Base-by-base conservation (phyloP, 1,284 basidiomycete genomes). In the Cerrena zonata region DNA sequence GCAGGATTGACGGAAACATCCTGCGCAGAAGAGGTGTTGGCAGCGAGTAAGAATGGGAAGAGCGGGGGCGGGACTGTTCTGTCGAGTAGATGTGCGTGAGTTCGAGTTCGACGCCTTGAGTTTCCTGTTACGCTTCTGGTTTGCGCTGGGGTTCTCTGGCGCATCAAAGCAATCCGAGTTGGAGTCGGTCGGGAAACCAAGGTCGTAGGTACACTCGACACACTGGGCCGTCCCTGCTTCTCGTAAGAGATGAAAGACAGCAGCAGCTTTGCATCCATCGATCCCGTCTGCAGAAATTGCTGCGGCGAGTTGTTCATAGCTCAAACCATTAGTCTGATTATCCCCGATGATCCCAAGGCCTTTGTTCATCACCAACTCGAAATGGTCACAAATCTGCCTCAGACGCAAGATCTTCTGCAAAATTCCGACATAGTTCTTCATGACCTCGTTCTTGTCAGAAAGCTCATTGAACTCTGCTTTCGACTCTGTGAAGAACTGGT, bases 401-500 rank as follows among this genome's bases (percentile, higher is more conserved):
- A 99, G 78, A 7, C 92, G 89, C 48, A 97, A 74, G 51, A 97
- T 89, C 74, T 95, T 94, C 72, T 97, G 94, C 57, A 99, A 70
- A 60, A 99, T 96, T 48, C 94, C 93, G 52, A 96, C 95, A 61
- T 97, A 98, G 65, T 97, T 97, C 79, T 94, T 94, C 84, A 92
- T 91, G 46, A 96, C 86, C 66, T 94, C 90, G 60, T 90, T 89
- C 65, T 89, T 89, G 66, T 85, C 78, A 51, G 87, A 82, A 55
- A 98, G 77, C 64, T 91, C 86, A 57, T 83, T 83, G 67, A 98
- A 96, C 66, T 94, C 91, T 48, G 89, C 87, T 69, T 91, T 91
- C 53, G 91, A 94, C 65, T 89, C 86, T 50, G 78, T 77, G 73
- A 92, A 94, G 68, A 92, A 91, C 50, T 81, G 81, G 60, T 92